These are phyloP conservation scores for Notholithocarpus densiflorus DNA, from an alignment of 306 rosid species.

Conservation along the genomic window DNA sequence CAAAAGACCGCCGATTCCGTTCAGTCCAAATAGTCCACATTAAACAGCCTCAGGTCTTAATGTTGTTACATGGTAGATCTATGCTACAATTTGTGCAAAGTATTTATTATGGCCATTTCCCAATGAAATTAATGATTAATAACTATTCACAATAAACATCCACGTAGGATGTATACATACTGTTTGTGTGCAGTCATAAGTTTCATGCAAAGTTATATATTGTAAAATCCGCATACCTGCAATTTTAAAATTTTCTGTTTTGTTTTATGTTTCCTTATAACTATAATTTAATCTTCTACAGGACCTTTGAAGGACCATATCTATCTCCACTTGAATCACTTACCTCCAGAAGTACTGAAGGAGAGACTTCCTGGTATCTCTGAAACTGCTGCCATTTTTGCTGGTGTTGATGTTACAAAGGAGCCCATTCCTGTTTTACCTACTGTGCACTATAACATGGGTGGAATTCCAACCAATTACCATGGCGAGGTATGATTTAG, in stretches of 20 bases:
- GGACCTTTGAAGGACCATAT: constrained; percentile 98
- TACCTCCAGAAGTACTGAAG: constrained; percentile 98
- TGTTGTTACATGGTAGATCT: neutral
- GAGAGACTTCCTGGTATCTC: constrained; percentile 99
- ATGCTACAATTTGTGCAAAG: neutral
- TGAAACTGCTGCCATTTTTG: constrained; percentile 99
- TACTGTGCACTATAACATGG: constrained; percentile 98
- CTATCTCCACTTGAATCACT: constrained; percentile 96
- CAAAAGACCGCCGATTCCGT: too few species aligned
- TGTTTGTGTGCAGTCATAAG: neutral
- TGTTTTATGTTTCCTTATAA: neutral
- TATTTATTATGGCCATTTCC: neutral
- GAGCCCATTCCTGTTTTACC: constrained; percentile 98
- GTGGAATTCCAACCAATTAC: constrained; percentile 92
- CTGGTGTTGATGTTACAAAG: constrained; percentile 97
- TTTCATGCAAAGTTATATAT: too few species aligned
- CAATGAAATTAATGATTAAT: neutral
- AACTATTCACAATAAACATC: neutral
- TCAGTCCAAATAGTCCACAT: too few species aligned
- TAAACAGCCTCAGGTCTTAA: too few species aligned
- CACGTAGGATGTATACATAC: neutral
- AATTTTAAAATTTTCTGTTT: neutral
- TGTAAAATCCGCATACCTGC: too few species aligned
- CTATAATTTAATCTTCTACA: constrained; percentile 33
- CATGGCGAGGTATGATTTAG: constrained; percentile 72